phyloP scores from a whole-genome alignment of 2,329 filamentous ascomycete genomes.

The Sporothrix variecibatus region DNA sequence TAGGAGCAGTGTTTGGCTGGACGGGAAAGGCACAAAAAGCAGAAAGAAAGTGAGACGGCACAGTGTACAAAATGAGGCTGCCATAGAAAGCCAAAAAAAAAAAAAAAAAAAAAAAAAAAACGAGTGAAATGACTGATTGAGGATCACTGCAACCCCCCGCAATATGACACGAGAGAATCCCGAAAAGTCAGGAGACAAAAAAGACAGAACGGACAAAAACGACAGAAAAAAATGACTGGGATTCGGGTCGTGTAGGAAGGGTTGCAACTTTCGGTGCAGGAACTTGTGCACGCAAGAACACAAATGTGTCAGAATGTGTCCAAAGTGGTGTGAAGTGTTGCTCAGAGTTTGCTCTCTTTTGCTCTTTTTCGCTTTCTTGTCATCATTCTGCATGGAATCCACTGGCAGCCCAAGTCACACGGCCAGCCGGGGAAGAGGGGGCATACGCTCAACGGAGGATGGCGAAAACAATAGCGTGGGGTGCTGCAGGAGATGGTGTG shows the following conservation, averaged over 20 bases:
- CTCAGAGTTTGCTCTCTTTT: background rate
- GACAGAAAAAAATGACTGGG: background rate
- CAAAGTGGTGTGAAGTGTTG: background rate
- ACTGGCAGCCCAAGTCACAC: conserved; percentile 13
- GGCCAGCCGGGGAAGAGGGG: conserved; percentile 20
- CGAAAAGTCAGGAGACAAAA: conserved; percentile 19
- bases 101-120: background rate
- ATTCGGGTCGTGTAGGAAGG: background rate
- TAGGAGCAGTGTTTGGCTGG: background rate
- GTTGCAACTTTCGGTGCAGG: conserved; percentile 17
- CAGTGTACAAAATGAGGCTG: background rate
- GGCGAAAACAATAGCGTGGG: conserved; percentile 13
- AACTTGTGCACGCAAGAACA: background rate
- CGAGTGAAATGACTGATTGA: background rate
- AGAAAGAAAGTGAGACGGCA: background rate
- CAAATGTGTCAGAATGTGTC: conserved; percentile 1
- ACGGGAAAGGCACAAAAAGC: background rate
- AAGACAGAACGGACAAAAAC: background rate
- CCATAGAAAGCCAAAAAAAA: background rate
- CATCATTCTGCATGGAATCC: conserved; percentile 4
- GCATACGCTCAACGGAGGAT: background rate
- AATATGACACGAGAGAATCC: conserved; percentile 20
- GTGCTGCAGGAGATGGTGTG: conserved; percentile 12
- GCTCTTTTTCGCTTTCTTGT: background rate
- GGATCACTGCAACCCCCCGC: conserved; percentile 15